These are phyloP conservation scores for Mycena sanguinolenta DNA, from an alignment of 768 basidiomycete genomes.

Conservation along the genomic window DNA sequence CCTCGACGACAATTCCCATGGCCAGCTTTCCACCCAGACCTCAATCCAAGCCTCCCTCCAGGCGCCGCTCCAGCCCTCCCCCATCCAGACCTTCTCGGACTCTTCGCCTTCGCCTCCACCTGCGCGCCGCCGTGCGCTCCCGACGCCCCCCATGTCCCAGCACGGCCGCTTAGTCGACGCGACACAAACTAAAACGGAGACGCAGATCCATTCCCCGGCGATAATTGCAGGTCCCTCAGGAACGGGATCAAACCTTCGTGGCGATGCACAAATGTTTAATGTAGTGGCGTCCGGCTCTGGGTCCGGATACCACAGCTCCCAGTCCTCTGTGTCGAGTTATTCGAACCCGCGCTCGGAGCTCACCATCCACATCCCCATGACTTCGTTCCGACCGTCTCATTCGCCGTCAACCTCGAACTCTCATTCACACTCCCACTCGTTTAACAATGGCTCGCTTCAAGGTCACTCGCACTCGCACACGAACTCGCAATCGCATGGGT, in stretches of 20 bases:
- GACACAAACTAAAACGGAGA: constrained; percentile 23
- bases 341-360: constrained; percentile 26
- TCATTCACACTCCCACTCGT: constrained; percentile 2
- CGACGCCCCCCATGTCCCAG: constrained; percentile 10
- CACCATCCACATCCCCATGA: constrained; percentile 34
- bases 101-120: not conserved
- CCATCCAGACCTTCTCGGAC: not conserved
- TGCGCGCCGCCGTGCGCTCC: constrained; percentile 12
- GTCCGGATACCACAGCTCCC: constrained; percentile 13
- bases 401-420: not conserved
- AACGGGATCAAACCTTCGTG: not conserved
- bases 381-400: not conserved
- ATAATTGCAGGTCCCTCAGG: not conserved
- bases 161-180: constrained; percentile 30
- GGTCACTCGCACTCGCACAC: constrained; percentile 13
- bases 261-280: too few species aligned
- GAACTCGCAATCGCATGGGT: constrained; percentile 23
- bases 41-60: too few species aligned
- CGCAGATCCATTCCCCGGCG: not conserved
- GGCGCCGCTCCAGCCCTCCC: not conserved
- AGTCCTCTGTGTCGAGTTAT: constrained; percentile 27
- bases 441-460: too few species aligned
- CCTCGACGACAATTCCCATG: constrained; percentile 11
- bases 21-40: not conserved
- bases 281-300: too few species aligned